These are phyloP conservation scores for Fragaria vesca DNA, from an alignment of 306 rosid species.

Conservation along the genomic window DNA sequence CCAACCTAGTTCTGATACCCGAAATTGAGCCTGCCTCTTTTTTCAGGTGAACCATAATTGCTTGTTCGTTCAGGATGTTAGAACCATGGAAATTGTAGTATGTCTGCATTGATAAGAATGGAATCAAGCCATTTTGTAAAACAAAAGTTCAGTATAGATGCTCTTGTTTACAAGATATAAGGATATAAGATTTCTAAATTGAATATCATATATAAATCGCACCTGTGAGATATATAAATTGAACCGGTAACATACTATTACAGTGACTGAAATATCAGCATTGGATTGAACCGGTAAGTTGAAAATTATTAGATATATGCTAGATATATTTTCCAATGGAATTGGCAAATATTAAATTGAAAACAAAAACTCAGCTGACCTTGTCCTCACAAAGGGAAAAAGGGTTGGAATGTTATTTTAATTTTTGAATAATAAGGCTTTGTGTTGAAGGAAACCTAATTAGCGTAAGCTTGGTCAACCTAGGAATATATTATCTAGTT, in stretches of 20 bases:
- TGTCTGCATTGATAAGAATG: background rate
- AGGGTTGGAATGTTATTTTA: too few species aligned
- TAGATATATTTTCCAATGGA: too few species aligned
- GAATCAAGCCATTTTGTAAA: background rate
- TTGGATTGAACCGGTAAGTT: too few species aligned
- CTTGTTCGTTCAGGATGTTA: background rate
- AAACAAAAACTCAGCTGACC: too few species aligned
- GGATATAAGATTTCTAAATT: background rate
- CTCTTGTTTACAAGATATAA: background rate
- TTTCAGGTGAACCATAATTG: background rate
- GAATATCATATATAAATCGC: background rate
- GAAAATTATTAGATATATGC: too few species aligned
- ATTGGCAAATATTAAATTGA: too few species aligned
- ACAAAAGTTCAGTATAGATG: background rate
- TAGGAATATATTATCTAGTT: too few species aligned
- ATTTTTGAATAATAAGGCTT: too few species aligned
- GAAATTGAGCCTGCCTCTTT: background rate
- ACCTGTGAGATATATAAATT: background rate
- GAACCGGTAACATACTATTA: background rate
- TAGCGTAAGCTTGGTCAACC: too few species aligned
- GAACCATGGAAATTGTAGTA: background rate
- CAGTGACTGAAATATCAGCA: background rate
- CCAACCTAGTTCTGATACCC: slow-evolving; percentile 3
- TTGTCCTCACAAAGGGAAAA: too few species aligned
- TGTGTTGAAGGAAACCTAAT: too few species aligned